Conservation (phyloP, 768 basidiomycete genomes). For the Tylopilus cervinicoccineus region DNA sequence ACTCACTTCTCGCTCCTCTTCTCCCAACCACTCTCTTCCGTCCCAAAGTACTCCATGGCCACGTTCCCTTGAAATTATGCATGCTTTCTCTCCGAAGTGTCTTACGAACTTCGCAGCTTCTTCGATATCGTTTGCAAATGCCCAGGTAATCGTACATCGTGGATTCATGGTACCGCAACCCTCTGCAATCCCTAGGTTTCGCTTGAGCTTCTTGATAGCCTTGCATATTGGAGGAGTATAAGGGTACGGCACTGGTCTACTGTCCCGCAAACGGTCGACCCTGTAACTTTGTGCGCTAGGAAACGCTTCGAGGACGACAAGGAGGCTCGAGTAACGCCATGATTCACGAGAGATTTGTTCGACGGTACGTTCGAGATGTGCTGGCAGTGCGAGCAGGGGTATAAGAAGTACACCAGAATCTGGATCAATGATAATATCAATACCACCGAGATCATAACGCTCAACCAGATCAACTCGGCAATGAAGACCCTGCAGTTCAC, state of each 20-base stretch:
- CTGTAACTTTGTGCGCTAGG: conserved; percentile 41
- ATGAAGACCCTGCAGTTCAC: conserved; percentile 40
- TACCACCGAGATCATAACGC: conserved; percentile 53
- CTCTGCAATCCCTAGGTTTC: conserved; percentile 60
- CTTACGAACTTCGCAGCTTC: conserved; percentile 57
- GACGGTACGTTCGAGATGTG: conserved; percentile 42
- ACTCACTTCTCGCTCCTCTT: conserved; percentile 49
- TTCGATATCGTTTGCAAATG: conserved; percentile 57
- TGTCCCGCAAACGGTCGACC: conserved; percentile 5
- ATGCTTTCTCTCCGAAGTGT: conserved; percentile 55
- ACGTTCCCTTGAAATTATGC: conserved; percentile 38
- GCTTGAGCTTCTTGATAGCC: conserved; percentile 62
- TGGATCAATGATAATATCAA: conserved; percentile 66
- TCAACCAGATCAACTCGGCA: conserved; percentile 60
- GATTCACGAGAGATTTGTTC: conserved; percentile 49
- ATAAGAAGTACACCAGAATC: conserved; percentile 54
- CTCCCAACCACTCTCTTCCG: conserved; percentile 57
- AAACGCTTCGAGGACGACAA: conserved; percentile 67
- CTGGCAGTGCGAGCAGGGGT: conserved; percentile 44
- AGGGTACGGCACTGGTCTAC: conserved; percentile 31
- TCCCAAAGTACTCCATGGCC: conserved; percentile 49
- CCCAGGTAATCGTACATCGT: conserved; percentile 44
- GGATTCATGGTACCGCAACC: conserved; percentile 50
- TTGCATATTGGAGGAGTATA: conserved; percentile 68
- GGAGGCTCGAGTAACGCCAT: conserved; percentile 55